Evolutionary conservation across 2,329 filamentous ascomycete species (phyloP).

Genomic region (Tolypocladium guangdongense): DNA sequence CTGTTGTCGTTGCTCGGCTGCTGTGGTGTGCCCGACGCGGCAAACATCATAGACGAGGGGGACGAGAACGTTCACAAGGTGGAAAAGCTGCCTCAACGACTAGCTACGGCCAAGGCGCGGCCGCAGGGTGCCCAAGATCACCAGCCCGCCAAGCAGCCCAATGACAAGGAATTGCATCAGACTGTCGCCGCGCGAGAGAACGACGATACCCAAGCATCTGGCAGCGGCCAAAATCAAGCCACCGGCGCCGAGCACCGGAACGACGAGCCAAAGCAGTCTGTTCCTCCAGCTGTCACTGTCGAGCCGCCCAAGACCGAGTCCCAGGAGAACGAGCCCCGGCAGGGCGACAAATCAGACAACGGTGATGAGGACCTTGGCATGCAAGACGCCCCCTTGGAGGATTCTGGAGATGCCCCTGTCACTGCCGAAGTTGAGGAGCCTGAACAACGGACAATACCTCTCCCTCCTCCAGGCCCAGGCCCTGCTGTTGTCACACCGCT

Average conservation of each 20-base stretch:
- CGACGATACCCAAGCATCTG: slow-evolving; percentile 32
- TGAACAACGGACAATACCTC: slow-evolving; percentile 22
- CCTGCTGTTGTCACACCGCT: slow-evolving; percentile 28
- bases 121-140: slow-evolving; percentile 43
- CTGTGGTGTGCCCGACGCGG: slow-evolving; percentile 52
- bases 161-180: slow-evolving; percentile 37
- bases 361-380: slow-evolving; percentile 57
- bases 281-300: slow-evolving; percentile 25
- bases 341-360: slow-evolving; percentile 26
- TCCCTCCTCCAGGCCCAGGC: slow-evolving; percentile 35
- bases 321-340: slow-evolving; percentile 13
- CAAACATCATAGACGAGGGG: slow-evolving; percentile 40
- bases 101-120: slow-evolving; percentile 42
- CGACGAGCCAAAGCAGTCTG: slow-evolving; percentile 36
- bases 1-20: slow-evolving; percentile 53
- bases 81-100: slow-evolving; percentile 43
- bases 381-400: slow-evolving; percentile 47
- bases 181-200: slow-evolving; percentile 22
- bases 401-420: slow-evolving; percentile 34
- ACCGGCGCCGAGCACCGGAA: slow-evolving; percentile 28
- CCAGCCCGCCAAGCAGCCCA: slow-evolving; percentile 25
- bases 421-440: slow-evolving; percentile 25
- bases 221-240: slow-evolving; percentile 35
- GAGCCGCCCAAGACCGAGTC: slow-evolving; percentile 28
- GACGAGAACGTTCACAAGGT: slow-evolving; percentile 46